Evolutionary conservation across 2,329 filamentous ascomycete species (phyloP).

Genomic region (Chaetomium globosum): DNA sequence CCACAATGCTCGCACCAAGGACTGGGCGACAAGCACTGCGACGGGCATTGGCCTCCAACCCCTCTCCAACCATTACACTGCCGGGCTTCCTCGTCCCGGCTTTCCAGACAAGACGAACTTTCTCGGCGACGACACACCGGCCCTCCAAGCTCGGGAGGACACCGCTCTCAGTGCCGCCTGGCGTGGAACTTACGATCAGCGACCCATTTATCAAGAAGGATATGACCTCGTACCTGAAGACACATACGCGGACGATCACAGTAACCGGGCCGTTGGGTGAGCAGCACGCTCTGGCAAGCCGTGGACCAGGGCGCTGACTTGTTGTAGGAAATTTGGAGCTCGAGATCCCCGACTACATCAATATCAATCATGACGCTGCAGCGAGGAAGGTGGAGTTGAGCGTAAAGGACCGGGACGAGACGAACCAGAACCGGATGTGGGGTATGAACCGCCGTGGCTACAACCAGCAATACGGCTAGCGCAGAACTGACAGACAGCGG

Average conservation of each 20-base stretch:
- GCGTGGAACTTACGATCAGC: conserved; percentile 75
- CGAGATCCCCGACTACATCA: conserved; percentile 77
- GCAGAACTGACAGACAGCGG: conserved; percentile 32
- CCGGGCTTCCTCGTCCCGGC: conserved; percentile 74
- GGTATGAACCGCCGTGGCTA: conserved; percentile 57
- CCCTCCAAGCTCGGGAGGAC: conserved; percentile 84
- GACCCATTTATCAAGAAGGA: conserved; percentile 60
- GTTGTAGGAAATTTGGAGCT: conserved; percentile 70
- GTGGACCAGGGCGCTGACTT: conserved; percentile 23
- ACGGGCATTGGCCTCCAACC: conserved; percentile 56
- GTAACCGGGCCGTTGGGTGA: conserved; percentile 79
- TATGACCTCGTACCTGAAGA: conserved; percentile 61
- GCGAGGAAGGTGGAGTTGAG: conserved; percentile 66
- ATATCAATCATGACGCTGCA: conserved; percentile 67
- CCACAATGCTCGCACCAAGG: conserved; percentile 64
- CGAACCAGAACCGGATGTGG: conserved; percentile 93
- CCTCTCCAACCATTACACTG: conserved; percentile 57
- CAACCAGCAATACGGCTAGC: not conserved
- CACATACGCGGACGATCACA: conserved; percentile 68
- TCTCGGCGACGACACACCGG: conserved; percentile 69
- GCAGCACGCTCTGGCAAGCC: conserved; percentile 33
- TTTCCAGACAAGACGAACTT: conserved; percentile 62
- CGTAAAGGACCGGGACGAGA: conserved; percentile 67
- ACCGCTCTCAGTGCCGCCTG: conserved; percentile 77
- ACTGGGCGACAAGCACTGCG: conserved; percentile 60